phyloP scores from a whole-genome alignment of 805 yeast species.

The Hanseniaspora taiwanica region DNA sequence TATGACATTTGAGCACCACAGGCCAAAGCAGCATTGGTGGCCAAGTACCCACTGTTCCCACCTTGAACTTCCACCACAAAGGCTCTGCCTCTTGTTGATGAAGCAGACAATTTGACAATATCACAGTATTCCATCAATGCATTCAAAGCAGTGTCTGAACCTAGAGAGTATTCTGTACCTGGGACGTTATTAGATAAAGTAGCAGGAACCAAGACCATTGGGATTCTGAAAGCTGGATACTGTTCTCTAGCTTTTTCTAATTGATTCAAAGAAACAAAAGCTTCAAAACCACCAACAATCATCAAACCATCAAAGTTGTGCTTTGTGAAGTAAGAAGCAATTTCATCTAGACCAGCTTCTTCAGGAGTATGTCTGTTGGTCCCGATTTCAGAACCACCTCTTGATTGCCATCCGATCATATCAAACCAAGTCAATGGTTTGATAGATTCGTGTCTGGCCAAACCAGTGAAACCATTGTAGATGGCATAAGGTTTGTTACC shows the following conservation, averaged over 20 bases:
- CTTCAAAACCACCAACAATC: constrained; percentile 74
- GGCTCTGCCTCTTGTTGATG: constrained; percentile 85
- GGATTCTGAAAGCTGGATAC: constrained; percentile 80
- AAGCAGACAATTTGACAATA: constrained; percentile 85
- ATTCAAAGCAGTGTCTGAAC: constrained; percentile 92
- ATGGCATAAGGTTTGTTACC: constrained; percentile 66
- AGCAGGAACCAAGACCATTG: constrained; percentile 87
- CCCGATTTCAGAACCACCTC: constrained; percentile 75
- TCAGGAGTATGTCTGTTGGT: constrained; percentile 62
- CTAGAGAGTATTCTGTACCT: constrained; percentile 94
- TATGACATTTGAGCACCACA: constrained; percentile 79
- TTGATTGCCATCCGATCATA: constrained; percentile 57
- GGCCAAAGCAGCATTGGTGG: constrained; percentile 70
- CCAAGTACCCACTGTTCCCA: constrained; percentile 90
- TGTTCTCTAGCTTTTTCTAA: constrained; percentile 43
- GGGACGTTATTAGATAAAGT: constrained; percentile 97
- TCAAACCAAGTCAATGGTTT: constrained; percentile 52
- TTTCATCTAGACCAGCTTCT: constrained; percentile 51
- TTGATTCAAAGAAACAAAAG: constrained; percentile 57
- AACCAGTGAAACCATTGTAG: constrained; percentile 62
- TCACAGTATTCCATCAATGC: constrained; percentile 87
- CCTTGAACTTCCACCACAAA: constrained; percentile 98
- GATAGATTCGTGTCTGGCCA: constrained; percentile 49
- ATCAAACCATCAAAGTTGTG: constrained; percentile 57
- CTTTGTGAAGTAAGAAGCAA: constrained; percentile 62